Base-by-base conservation (phyloP, 176 grass and related monocot genomes). In the Echinochloa phyllopogon region DNA sequence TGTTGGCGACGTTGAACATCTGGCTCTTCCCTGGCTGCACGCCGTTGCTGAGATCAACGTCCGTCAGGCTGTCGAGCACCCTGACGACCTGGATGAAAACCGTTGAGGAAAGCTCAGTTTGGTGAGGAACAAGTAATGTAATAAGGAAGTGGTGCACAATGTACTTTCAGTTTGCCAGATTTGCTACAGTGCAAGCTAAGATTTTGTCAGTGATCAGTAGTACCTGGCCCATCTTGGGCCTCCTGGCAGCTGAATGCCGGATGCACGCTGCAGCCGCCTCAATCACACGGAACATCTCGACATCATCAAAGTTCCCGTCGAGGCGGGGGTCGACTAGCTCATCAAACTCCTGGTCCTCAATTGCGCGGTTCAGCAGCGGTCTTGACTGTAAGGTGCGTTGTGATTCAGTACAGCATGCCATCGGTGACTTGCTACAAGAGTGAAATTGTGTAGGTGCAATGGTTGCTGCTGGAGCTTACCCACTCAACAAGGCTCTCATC, bases 401-500 rank as follows among this genome's bases (percentile, higher is more conserved):
- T 4, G 21, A 41, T 15, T 6, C n/a, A 14, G 61, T 57, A 33
- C 0, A 74, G 15, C 75, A 23, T 50, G 15, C 43, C n/a, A 24
- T 85, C 42, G 47, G 4, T 43, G 10, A 74, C n/a, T 64, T 20
- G 8, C 37, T 71, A 20, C 6, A n/a, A 20, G 24, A 73, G 4
- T 17, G 18, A 39, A 36, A 27, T 6, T 38, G 15, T 14, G 18
- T 5, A 69, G 11, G 8, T 74, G 25, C 15, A 23, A 17, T 10
- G 45, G 3, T 20, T 38, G 8, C 20, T 42, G 33, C 27, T 33
- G 77, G 29, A 76, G 9, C 89, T 92, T 95, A 98, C 96, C 96
- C 96, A 98, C 83, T 98, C 93, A 43, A 95, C 91, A 59, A 98
- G 91, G 76, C 96, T 98, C 86, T 98, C 93, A 27, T 95, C 91